Conservation (phyloP, 192 early-diverging fungal genomes). For the Dissophora ornata region DNA sequence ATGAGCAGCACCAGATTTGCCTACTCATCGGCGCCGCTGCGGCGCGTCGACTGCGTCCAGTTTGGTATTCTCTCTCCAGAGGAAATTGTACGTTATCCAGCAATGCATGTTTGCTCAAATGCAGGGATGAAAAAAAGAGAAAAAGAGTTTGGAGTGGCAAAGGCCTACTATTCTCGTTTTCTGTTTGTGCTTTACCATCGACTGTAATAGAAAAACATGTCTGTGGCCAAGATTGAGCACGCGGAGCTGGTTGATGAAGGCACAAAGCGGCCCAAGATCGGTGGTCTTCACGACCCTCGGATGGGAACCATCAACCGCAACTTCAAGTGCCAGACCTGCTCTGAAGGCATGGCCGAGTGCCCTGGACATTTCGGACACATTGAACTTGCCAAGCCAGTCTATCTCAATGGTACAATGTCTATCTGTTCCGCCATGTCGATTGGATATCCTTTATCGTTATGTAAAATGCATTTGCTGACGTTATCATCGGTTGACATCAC, state of each 20-base stretch:
- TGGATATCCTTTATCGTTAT: too few relatives aligned
- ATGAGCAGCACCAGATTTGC: constrained; percentile 76
- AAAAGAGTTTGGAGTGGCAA: neutral
- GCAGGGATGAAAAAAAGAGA: too few relatives aligned
- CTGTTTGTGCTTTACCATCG: too few relatives aligned
- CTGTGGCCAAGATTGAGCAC: constrained; percentile 92
- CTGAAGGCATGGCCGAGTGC: constrained; percentile 94
- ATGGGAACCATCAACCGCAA: constrained; percentile 98
- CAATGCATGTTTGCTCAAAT: too few relatives aligned
- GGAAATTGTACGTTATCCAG: constrained; percentile 85
- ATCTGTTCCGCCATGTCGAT: too few relatives aligned
- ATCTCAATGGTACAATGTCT: constrained; percentile 83
- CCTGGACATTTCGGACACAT: constrained; percentile 99
- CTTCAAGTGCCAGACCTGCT: constrained; percentile 97
- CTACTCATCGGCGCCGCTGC: constrained; percentile 82
- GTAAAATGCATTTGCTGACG: too few relatives aligned
- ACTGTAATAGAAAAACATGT: constrained; percentile 96
- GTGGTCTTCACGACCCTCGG: constrained; percentile 91
- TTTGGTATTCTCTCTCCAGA: constrained; percentile 97
- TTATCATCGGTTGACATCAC: neutral
- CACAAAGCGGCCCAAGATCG: constrained; percentile 83
- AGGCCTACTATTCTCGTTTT: constrained; percentile 5
- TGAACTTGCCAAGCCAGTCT: constrained; percentile 95
- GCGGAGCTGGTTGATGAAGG: constrained; percentile 90
- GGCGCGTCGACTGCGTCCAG: constrained; percentile 90